phyloP scores from a whole-genome alignment of 768 basidiomycete genomes.

The Lactifluus pinguis region DNA sequence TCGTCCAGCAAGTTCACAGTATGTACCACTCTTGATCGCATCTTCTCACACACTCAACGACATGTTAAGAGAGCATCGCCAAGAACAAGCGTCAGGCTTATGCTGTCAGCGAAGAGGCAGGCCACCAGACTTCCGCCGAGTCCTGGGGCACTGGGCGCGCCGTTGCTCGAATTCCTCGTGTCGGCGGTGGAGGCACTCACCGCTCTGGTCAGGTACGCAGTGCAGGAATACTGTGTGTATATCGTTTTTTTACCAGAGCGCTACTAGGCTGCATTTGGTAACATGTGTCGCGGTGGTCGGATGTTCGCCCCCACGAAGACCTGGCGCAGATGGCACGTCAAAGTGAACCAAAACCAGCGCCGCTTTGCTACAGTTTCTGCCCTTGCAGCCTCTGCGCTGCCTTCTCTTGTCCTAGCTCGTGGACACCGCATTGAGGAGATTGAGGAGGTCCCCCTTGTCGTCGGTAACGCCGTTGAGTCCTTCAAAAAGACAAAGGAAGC shows the following conservation, averaged over 20 bases:
- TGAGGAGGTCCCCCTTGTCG: constrained; percentile 92
- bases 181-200: constrained; percentile 97
- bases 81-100: constrained; percentile 98
- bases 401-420: constrained; percentile 96
- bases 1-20: constrained; percentile 99
- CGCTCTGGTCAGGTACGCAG: constrained; percentile 83
- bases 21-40: constrained; percentile 32
- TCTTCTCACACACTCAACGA: neutral
- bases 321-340: constrained; percentile 99
- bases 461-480: constrained; percentile 70
- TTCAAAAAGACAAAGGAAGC: constrained; percentile 97
- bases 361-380: constrained; percentile 97
- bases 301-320: constrained; percentile 99
- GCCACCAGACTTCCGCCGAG: constrained; percentile 97
- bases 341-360: constrained; percentile 98
- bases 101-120: constrained; percentile 94
- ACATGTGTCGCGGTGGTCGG: constrained; percentile 99
- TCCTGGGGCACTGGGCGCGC: constrained; percentile 99
- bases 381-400: constrained; percentile 93
- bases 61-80: constrained; percentile 76
- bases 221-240: neutral
- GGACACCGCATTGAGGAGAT: constrained; percentile 98
- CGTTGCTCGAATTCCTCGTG: constrained; percentile 99
- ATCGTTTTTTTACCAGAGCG: constrained; percentile 4
- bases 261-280: constrained; percentile 89